Evolutionary conservation across 345 rosid genomes (phyloP).

Genomic region (Turnera subulata): DNA sequence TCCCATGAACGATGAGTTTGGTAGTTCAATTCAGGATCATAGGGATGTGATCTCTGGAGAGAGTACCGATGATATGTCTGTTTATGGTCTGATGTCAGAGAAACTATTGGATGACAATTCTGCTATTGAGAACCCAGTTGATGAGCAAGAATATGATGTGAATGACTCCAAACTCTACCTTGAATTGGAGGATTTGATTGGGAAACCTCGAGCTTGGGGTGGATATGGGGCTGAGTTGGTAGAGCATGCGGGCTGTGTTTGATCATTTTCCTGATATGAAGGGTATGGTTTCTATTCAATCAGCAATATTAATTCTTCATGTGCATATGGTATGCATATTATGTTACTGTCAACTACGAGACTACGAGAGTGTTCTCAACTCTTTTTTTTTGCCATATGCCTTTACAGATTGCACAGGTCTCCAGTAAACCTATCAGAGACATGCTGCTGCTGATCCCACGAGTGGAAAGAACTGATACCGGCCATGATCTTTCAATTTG

Average conservation of each 20-base stretch:
- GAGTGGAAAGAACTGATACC: too few relatives aligned
- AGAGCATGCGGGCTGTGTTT: constrained; percentile 28
- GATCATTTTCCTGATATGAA: constrained; percentile 11
- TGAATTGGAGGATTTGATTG: constrained; percentile 37
- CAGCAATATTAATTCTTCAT: too few relatives aligned
- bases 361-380: too few relatives aligned
- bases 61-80: constrained; percentile 17
- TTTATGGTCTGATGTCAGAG: constrained; percentile 28
- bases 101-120: constrained; percentile 15
- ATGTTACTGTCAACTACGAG: too few relatives aligned
- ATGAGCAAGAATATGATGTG: constrained; percentile 13
- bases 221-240: constrained; percentile 26
- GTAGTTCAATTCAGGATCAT: constrained; percentile 16
- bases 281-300: too few relatives aligned
- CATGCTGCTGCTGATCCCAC: too few relatives aligned
- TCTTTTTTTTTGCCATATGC: too few relatives aligned
- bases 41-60: constrained; percentile 11
- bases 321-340: too few relatives aligned
- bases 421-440: too few relatives aligned
- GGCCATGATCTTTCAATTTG: too few relatives aligned
- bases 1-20: constrained; percentile 18
- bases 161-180: constrained; percentile 29
- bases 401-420: too few relatives aligned
- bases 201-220: constrained; percentile 31
- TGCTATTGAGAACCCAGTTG: constrained; percentile 8